Evolutionary conservation across 306 rosid species (phyloP).

Genomic region (Prinsepia uniflora): DNA sequence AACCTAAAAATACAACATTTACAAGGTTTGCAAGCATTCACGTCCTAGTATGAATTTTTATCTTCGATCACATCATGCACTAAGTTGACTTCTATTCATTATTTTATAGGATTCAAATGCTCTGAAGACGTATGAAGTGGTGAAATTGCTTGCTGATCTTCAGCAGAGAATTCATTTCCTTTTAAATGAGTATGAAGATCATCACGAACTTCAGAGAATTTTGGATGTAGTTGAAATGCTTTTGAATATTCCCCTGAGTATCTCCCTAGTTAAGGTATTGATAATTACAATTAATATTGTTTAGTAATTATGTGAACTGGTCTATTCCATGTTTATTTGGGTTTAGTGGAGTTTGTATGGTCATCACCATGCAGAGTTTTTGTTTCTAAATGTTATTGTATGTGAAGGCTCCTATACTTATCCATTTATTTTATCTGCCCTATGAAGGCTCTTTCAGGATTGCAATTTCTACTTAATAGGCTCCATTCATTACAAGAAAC

Average conservation of each 20-base stretch:
- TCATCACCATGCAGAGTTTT: background rate
- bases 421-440: constrained; percentile 13
- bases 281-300: background rate
- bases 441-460: constrained; percentile 70
- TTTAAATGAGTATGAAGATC: constrained; percentile 54
- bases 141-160: constrained; percentile 57
- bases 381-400: background rate
- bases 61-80: constrained; percentile 16
- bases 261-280: constrained; percentile 79
- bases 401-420: background rate
- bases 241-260: constrained; percentile 48
- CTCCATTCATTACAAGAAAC: constrained; percentile 53
- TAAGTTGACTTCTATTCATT: constrained; percentile 10
- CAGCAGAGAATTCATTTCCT: constrained; percentile 42
- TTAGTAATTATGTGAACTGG: background rate
- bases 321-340: too few species aligned
- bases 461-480: constrained; percentile 67
- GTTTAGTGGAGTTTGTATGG: background rate
- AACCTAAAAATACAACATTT: constrained; percentile 59
- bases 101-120: constrained; percentile 72
- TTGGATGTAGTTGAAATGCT: constrained; percentile 64
- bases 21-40: constrained; percentile 52
- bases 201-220: constrained; percentile 56
- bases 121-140: constrained; percentile 62
- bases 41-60: constrained; percentile 6